phyloP scores from a whole-genome alignment of 1,284 basidiomycete genomes.

The Ceratobasidium sp. region DNA sequence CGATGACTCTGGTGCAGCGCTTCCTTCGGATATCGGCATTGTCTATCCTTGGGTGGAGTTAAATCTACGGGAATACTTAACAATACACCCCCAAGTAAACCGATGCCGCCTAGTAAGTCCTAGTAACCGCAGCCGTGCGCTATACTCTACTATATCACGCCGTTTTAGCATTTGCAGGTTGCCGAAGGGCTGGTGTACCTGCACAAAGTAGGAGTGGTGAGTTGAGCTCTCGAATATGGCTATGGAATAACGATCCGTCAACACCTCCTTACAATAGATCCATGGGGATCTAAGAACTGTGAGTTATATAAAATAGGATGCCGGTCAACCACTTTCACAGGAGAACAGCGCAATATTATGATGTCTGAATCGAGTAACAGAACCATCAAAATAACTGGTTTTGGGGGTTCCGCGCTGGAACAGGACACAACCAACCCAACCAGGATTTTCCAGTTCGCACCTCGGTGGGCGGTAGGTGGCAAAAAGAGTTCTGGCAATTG shows the following conservation, averaged over 20 bases:
- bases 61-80: slow-evolving; percentile 12
- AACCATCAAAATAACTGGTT: slow-evolving; percentile 9
- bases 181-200: slow-evolving; percentile 9
- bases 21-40: not conserved
- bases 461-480: slow-evolving; percentile 29
- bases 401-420: slow-evolving; percentile 5
- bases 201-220: slow-evolving; percentile 8
- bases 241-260: not conserved
- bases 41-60: slow-evolving; percentile 21
- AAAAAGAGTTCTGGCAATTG: not conserved
- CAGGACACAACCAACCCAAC: not conserved
- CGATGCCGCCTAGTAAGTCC: slow-evolving; percentile 1
- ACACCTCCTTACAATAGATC: not conserved
- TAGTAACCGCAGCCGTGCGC: not conserved
- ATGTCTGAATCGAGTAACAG: not conserved
- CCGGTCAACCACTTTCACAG: too few relatives aligned
- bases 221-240: not conserved
- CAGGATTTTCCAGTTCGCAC: slow-evolving; percentile 1
- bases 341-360: slow-evolving; percentile 18
- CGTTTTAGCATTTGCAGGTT: slow-evolving; percentile 10
- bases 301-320: not conserved
- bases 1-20: too few relatives aligned
- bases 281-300: slow-evolving; percentile 31
- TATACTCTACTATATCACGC: not conserved
- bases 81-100: not conserved